Base-by-base conservation (phyloP, 306 rosid species). In the Amphicarpaea edgeworthii region DNA sequence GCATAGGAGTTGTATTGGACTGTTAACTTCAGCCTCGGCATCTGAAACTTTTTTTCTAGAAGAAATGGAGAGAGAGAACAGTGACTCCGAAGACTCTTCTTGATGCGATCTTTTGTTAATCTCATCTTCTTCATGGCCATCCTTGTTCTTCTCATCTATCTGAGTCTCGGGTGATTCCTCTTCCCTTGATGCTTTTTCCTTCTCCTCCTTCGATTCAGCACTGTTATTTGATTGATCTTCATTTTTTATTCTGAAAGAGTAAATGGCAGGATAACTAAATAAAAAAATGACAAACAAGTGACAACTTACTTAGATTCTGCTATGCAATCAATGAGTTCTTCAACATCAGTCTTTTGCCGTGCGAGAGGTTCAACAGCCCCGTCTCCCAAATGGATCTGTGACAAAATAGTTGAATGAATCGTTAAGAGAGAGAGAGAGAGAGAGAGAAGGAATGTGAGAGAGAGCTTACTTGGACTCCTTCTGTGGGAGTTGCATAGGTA, bases 281-380 rank as follows among this genome's bases (percentile, higher is more conserved):
- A n/a, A n/a, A n/a, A n/a, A n/a, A n/a, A n/a, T n/a, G n/a, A n/a
- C n/a, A n/a, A n/a, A n/a, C n/a, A n/a, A n/a, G n/a, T n/a, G n/a
- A n/a, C n/a, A n/a, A n/a, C 89, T 84, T 83, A 90, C 98, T 75
- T 74, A 8, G 85, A 82, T 76, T 80, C 75, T 12, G 60, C 70
- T 20, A 55, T 72, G 77, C 73, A 73, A 10, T 50, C 53, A 68
- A 66, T 37, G 68, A 77, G 68, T 42, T 78, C 75, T 34, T 72
- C 46, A 21, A 69, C 75, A 68, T 7, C 15, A 16, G 47, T 53
- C 37, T 73, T 82, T 43, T 69, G 83, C 77, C 83, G 64, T 17
- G 74, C 54, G 49, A 63, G 57, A 34, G 76, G 41, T 45, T 68
- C 73, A 72, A 71, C 43, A 79, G 77, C 72, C 70, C 55, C 88